These are phyloP conservation scores for Platanus orientalis DNA, from an alignment of 164 flowering plant species.

Conservation along the genomic window DNA sequence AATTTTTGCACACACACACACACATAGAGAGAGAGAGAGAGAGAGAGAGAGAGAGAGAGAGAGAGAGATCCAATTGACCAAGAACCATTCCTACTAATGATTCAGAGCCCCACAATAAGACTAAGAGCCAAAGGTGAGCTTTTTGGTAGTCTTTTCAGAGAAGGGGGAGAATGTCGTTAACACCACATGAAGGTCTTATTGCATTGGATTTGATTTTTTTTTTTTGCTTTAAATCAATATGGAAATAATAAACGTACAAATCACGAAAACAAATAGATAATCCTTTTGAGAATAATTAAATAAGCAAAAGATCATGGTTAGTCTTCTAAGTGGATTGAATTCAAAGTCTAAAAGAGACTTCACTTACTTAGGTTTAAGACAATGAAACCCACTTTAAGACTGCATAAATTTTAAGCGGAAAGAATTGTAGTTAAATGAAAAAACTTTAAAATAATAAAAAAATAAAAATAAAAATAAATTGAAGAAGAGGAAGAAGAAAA, in stretches of 20 bases:
- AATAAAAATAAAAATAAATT: no score
- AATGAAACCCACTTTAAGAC: no score
- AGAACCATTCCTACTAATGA: background rate
- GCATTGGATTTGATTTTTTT: background rate
- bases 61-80: background rate
- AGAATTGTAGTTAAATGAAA: background rate
- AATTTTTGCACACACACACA: background rate
- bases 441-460: background rate
- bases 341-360: background rate
- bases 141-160: constrained; percentile 11
- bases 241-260: background rate
- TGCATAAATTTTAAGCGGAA: background rate
- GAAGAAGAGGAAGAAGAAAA: background rate
- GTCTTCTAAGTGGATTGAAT: constrained; percentile 2
- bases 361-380: background rate
- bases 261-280: background rate
- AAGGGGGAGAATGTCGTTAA: background rate
- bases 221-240: background rate
- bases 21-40: no score
- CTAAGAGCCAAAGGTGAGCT: constrained; percentile 24
- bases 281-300: background rate
- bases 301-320: background rate
- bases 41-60: background rate
- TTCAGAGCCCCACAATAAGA: constrained; percentile 12
- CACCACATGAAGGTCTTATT: background rate